Base-by-base conservation (phyloP, 768 basidiomycete species). In the Amanita jacksonii region DNA sequence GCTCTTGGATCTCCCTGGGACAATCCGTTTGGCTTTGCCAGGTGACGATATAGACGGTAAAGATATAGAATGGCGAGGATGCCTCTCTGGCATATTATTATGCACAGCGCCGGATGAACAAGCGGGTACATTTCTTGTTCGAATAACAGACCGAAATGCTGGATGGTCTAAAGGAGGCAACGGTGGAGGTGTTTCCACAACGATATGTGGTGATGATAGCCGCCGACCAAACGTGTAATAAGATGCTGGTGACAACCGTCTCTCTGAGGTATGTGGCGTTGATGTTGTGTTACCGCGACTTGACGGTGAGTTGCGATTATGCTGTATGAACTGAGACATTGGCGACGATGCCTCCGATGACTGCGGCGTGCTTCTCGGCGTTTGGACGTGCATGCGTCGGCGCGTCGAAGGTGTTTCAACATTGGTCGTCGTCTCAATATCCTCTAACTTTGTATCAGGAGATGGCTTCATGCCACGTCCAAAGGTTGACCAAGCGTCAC, bases 151-250 rank as follows among this genome's bases (percentile, higher is more conserved):
- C 8, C 31, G 44, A 48, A 65, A 65, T 32, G 55, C 64, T 45
- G 54, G 74, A 61, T 71, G 79, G 42, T 69, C 60, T 22, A 78
- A 65, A 12, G 74, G 65, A n/a, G 77, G 77, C 27, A 80, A 53
- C 10, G 78, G 76, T 7, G 78, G 77, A 3, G 60, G 67, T 23
- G 62, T 54, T 15, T 66, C 64, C 35, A 50, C 59, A 49, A 51
- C 59, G 38, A 43, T 54, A 52, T 58, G 56, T 50, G 49, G 51
- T 37, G 57, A 54, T 39, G 54, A 49, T 27, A 52, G 49, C 44
- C 38, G 51, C 30, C 47, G 51, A 15, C 46, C 52, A 46, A 62
- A 59, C 3, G 61, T 64, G 43, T 57, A 57, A 27, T 54, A 51
- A 32, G 62, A 51, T 31, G 43, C 52, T 18, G 54, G 56, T 19